phyloP scores from a whole-genome alignment of 257 asterid genomes.

The Nicotiana knightiana region DNA sequence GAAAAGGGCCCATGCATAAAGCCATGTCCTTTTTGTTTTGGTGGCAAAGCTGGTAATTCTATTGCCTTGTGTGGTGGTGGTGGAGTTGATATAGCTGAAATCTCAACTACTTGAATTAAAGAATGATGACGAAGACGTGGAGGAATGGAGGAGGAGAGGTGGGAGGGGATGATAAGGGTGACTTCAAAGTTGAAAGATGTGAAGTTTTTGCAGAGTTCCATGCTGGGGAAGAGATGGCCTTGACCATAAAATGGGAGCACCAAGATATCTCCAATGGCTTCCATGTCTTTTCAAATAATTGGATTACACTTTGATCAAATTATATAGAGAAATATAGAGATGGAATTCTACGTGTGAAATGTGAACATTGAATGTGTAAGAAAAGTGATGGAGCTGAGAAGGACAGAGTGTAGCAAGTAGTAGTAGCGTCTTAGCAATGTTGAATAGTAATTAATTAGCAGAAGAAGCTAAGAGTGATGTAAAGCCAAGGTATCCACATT shows the following conservation, averaged over 20 bases:
- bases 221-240: constrained; percentile 64
- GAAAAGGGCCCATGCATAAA: constrained; percentile 7
- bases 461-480: too few species aligned
- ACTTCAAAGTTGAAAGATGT: constrained; percentile 37
- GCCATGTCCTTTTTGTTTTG: neutral
- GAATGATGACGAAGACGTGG: constrained; percentile 16
- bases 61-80: constrained; percentile 4
- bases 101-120: constrained; percentile 21
- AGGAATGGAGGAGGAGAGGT: constrained; percentile 56
- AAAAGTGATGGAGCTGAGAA: too few species aligned
- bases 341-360: neutral
- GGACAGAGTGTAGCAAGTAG: too few species aligned
- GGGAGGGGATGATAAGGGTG: constrained; percentile 54
- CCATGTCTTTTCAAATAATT: constrained; percentile 25
- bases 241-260: constrained; percentile 76
- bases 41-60: constrained; percentile 1
- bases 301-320: neutral
- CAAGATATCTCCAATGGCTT: constrained; percentile 37
- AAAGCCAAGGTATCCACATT: neutral
- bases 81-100: constrained; percentile 24
- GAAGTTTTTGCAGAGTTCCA: constrained; percentile 60
- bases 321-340: neutral
- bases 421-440: too few species aligned
- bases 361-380: neutral
- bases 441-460: too few species aligned